phyloP scores from a whole-genome alignment of 176 grass and related monocot species.

The Avena atlantica region DNA sequence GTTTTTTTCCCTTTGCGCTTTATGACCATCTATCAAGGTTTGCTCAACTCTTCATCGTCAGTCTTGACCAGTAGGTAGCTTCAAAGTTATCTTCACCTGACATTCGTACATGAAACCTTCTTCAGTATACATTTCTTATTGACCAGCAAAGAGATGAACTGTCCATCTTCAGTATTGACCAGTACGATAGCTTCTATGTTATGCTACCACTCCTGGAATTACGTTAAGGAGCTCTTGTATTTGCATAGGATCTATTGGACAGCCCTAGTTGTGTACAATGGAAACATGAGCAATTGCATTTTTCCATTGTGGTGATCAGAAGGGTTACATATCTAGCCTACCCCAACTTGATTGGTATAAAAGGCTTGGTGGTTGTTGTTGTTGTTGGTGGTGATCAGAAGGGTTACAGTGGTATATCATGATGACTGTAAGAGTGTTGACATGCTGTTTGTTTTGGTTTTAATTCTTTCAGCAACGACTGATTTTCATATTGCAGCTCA shows the following conservation, averaged over 20 bases:
- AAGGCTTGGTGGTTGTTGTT: too few species aligned
- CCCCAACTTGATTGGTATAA: too few species aligned
- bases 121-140: background rate
- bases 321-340: background rate
- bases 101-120: background rate
- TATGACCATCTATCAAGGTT: background rate
- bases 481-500: constrained; percentile 6
- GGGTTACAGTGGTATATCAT: background rate
- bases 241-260: background rate
- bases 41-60: background rate
- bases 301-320: background rate
- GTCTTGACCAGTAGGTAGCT: background rate
- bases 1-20: background rate
- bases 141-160: too few species aligned
- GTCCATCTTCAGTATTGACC: constrained; percentile 22
- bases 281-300: background rate
- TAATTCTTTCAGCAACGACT: background rate
- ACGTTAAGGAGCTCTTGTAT: background rate
- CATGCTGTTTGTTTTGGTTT: background rate
- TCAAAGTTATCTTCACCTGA: background rate
- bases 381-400: background rate
- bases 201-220: background rate
- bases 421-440: constrained; percentile 4
- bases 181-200: constrained; percentile 15
- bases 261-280: background rate